Evolutionary conservation across 2,329 filamentous ascomycete species (phyloP), one percentile per base, ranked within the genome.

Genomic region (Neobulgaria alba): DNA sequence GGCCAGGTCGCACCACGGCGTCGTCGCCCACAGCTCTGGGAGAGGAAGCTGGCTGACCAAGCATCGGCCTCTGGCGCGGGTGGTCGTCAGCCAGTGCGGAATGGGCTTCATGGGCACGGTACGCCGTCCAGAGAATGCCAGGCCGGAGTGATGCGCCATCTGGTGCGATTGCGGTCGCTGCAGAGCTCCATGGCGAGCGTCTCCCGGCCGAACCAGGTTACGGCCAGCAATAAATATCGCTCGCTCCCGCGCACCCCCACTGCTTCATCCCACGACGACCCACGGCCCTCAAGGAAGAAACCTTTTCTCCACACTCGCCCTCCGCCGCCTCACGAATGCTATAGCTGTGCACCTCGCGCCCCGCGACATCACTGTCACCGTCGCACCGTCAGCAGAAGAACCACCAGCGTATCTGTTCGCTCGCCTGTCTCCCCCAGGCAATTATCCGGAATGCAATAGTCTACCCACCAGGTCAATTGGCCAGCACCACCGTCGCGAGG

Each of bases 391-490:
- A 15, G 36, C 36, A n/a, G 19, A 30, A 31, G 30, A 26, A 38
- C 21, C 5, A 7, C 15, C 29, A 36, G 30, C 18, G 20, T 7
- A 35, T 3, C 20, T 34, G 30, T 20, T 32, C 29, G 7, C 38
- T 33, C 16, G 19, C 32, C 19, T 43, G 34, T 19, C 19, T 38
- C 12, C 17, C 37, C 10, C 34, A 42, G 38, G n/a, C 14, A 35
- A 39, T 29, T 39, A 43, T 34, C 38, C 45, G 50, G 49, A 44
- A 53, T 53, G 50, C 42, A 41, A 39, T 46, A 47, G 43, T 36
- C 29, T 38, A 35, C 14, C 10, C 36, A 30, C 40, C 43, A 31
- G 39, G 39, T 50, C 46, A 48, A 49, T 49, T 53, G 46, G 43
- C 41, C 44, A 15, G 43, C 42, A 42, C 38, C 43, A n/a, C n/a